These are phyloP conservation scores for Lepiota brunneoincarnata DNA, from an alignment of 768 basidiomycete genomes.

Conservation along the genomic window DNA sequence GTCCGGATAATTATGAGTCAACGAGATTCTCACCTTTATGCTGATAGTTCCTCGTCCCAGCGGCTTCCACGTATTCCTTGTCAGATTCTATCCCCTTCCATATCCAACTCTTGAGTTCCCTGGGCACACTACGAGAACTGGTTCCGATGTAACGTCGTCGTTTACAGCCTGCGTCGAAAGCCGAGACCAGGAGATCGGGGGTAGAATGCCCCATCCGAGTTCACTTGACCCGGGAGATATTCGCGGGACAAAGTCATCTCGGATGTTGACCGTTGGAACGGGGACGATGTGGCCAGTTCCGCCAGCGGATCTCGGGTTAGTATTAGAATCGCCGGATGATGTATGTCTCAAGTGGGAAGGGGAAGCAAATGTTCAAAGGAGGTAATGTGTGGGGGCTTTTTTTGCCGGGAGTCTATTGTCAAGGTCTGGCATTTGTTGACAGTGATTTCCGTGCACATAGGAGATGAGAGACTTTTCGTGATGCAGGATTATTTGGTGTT, in stretches of 20 bases:
- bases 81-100: conserved; percentile 56
- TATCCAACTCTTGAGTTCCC: conserved; percentile 47
- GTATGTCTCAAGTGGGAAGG: conserved; percentile 56
- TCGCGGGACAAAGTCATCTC: conserved; percentile 33
- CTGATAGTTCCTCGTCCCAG: conserved; percentile 37
- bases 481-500: conserved; percentile 55
- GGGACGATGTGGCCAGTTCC: conserved; percentile 38
- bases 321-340: conserved; percentile 19
- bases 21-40: conserved; percentile 1
- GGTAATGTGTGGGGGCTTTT: conserved; percentile 43
- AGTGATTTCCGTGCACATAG: not conserved
- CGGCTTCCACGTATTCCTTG: conserved; percentile 44
- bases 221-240: conserved; percentile 44
- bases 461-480: not conserved
- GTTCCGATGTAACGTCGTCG: conserved; percentile 25
- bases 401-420: conserved; percentile 38
- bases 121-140: conserved; percentile 42
- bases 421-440: conserved; percentile 34
- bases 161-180: conserved; percentile 14
- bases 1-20: not conserved
- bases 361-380: conserved; percentile 38
- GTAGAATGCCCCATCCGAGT: conserved; percentile 14
- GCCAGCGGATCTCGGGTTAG: conserved; percentile 18
- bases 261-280: conserved; percentile 39
- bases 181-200: not conserved